A percentile compares a stretch with the other conserved stretches of the same genome.
phyloP scores from a whole-genome alignment of 768 basidiomycete genomes.

The Mrakia gelida region DNA sequence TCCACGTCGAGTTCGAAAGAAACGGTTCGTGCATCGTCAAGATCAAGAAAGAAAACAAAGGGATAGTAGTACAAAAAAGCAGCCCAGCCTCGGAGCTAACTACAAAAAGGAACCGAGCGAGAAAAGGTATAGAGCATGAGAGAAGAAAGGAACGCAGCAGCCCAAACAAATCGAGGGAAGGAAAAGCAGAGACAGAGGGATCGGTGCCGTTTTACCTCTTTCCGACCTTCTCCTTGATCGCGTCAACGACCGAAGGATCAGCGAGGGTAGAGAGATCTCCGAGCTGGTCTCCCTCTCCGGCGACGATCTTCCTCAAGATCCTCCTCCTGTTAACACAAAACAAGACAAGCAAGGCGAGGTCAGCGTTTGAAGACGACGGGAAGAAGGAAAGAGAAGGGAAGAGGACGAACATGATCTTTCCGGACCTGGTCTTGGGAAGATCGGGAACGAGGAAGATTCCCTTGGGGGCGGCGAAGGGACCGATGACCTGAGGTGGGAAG shows the following conservation, averaged over 20 bases:
- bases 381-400: background rate
- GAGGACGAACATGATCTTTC: constrained; percentile 60
- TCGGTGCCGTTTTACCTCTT: background rate
- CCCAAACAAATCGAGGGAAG: too few species aligned
- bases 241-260: constrained; percentile 77
- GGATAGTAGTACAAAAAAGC: too few species aligned
- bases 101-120: too few species aligned
- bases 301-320: constrained; percentile 93
- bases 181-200: too few species aligned
- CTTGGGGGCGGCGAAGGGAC: constrained; percentile 96
- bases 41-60: too few species aligned
- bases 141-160: too few species aligned
- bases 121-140: too few species aligned
- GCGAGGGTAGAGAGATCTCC: constrained; percentile 74
- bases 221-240: constrained; percentile 14
- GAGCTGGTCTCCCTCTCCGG: constrained; percentile 88
- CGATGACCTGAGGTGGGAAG: constrained; percentile 52
- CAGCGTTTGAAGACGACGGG: constrained; percentile 10
- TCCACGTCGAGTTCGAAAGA: too few species aligned
- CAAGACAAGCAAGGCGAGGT: background rate
- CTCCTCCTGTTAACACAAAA: constrained; percentile 62
- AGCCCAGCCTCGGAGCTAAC: too few species aligned
- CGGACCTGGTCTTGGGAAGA: constrained; percentile 57
- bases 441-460: constrained; percentile 67
- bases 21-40: too few species aligned